These are phyloP conservation scores for Penicillium bialowiezense DNA, from an alignment of 495 filamentous ascomycete genomes.

Conservation along the genomic window DNA sequence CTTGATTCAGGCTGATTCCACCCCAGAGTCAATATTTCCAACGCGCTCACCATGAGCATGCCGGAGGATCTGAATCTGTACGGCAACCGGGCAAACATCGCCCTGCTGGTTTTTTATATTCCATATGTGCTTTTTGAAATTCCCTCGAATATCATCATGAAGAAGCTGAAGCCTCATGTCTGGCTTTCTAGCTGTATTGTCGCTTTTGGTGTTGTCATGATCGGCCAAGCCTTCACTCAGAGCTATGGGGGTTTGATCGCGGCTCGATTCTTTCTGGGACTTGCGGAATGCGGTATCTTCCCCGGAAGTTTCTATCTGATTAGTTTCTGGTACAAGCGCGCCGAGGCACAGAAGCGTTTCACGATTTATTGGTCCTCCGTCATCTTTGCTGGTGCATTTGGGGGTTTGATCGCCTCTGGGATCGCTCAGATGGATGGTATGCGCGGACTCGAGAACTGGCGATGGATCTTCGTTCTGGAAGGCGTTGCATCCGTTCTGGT, in stretches of 20 bases:
- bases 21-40: slow-evolving; percentile 24
- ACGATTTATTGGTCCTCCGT: slow-evolving; percentile 92
- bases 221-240: slow-evolving; percentile 64
- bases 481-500: slow-evolving; percentile 72
- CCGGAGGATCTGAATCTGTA: slow-evolving; percentile 10
- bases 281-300: slow-evolving; percentile 80
- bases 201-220: slow-evolving; percentile 23
- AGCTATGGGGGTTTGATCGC: slow-evolving; percentile 78
- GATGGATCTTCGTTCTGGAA: slow-evolving; percentile 77
- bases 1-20: neutral
- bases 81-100: slow-evolving; percentile 45
- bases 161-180: slow-evolving; percentile 52
- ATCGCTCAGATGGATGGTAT: slow-evolving; percentile 66
- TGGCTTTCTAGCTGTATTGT: neutral
- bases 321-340: slow-evolving; percentile 80
- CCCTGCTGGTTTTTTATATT: slow-evolving; percentile 65
- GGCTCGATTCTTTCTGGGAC: slow-evolving; percentile 79
- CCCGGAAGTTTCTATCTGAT: slow-evolving; percentile 86
- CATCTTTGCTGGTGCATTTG: slow-evolving; percentile 80
- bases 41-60: slow-evolving; percentile 17
- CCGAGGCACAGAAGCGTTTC: slow-evolving; percentile 70
- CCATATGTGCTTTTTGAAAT: slow-evolving; percentile 64
- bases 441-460: slow-evolving; percentile 66
- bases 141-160: slow-evolving; percentile 62
- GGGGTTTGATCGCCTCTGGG: slow-evolving; percentile 47